Evolutionary conservation across 352 stramenopile genomes (phyloP).

Genomic region (Pythium rhizo-oryzae): DNA sequence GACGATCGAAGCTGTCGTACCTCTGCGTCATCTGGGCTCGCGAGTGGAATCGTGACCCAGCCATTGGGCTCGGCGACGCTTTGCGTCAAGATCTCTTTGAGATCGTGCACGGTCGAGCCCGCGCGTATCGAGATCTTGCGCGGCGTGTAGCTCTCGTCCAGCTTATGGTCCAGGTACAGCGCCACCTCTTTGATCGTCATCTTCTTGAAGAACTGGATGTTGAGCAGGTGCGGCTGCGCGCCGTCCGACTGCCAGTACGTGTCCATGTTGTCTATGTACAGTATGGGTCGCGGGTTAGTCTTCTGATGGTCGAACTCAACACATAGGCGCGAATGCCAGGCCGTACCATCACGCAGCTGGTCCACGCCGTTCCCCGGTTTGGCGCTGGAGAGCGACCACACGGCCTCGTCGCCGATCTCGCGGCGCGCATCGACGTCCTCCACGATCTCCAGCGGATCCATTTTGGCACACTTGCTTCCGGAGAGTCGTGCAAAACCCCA

Average conservation of each 20-base stretch:
- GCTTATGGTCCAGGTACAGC: conserved; percentile 97
- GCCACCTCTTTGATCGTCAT: conserved; percentile 93
- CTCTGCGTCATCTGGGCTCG: conserved; percentile 50
- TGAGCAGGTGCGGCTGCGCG: conserved; percentile 96
- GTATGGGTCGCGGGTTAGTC: too few relatives aligned
- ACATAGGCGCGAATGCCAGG: too few relatives aligned
- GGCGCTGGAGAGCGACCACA: conserved; percentile 96
- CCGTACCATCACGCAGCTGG: conserved; percentile 91
- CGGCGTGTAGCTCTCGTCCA: conserved; percentile 98
- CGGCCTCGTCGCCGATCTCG: conserved; percentile 87
- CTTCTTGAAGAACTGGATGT: conserved; percentile 97
- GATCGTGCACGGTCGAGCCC: conserved; percentile 95
- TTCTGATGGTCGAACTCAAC: too few relatives aligned
- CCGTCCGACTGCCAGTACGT: conserved; percentile 98
- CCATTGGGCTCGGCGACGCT: conserved; percentile 93
- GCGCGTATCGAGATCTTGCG: conserved; percentile 94
- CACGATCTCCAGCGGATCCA: conserved; percentile 11
- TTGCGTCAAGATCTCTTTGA: conserved; percentile 93
- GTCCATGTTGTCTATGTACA: conserved; percentile 85
- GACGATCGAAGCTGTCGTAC: too few relatives aligned
- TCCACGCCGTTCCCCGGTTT: conserved; percentile 98
- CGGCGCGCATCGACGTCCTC: conserved; percentile 31
- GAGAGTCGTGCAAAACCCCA: background rate
- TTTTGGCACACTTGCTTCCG: background rate
- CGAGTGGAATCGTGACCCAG: conserved; percentile 93